A percentile compares a stretch with the other conserved stretches of the same genome.
phyloP scores from a whole-genome alignment of 2,329 filamentous ascomycete genomes.

The Colletotrichum sp. region DNA sequence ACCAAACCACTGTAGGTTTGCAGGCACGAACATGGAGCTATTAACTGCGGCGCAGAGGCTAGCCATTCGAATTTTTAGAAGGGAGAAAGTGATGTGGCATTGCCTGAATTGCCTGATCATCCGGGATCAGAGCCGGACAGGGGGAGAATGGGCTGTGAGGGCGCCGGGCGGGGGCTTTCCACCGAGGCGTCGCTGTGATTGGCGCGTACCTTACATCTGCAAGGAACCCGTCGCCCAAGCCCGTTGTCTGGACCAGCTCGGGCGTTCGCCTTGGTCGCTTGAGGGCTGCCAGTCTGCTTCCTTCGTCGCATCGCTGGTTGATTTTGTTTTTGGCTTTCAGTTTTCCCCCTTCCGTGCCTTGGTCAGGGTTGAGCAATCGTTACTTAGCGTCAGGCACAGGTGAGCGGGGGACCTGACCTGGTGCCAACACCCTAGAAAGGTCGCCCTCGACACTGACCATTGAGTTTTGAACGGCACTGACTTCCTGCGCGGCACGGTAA shows the following conservation, averaged over 20 bases:
- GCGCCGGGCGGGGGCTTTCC: background rate
- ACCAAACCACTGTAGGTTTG: conserved; percentile 15
- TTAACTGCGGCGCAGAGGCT: background rate
- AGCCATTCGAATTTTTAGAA: background rate
- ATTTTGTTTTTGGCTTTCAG: background rate
- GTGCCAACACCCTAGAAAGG: background rate
- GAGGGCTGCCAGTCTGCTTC: background rate
- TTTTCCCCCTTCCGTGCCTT: background rate
- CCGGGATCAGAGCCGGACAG: conserved; percentile 21
- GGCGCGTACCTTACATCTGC: conserved; percentile 19
- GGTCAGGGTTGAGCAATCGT: background rate
- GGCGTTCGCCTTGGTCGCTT: background rate
- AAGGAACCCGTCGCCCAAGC: conserved; percentile 8
- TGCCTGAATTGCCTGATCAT: conserved; percentile 20
- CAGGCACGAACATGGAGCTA: background rate
- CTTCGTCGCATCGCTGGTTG: background rate
- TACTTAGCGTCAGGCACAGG: background rate
- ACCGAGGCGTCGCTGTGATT: conserved; percentile 3
- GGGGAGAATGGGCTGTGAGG: conserved; percentile 8
- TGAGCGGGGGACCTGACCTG: background rate
- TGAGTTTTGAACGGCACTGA: background rate
- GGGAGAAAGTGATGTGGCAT: conserved; percentile 8
- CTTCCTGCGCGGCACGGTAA: background rate
- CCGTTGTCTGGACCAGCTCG: background rate
- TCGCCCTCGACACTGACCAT: background rate